Evolutionary conservation across 176 grass and related monocot species (phyloP).

Genomic region (Lolium rigidum): DNA sequence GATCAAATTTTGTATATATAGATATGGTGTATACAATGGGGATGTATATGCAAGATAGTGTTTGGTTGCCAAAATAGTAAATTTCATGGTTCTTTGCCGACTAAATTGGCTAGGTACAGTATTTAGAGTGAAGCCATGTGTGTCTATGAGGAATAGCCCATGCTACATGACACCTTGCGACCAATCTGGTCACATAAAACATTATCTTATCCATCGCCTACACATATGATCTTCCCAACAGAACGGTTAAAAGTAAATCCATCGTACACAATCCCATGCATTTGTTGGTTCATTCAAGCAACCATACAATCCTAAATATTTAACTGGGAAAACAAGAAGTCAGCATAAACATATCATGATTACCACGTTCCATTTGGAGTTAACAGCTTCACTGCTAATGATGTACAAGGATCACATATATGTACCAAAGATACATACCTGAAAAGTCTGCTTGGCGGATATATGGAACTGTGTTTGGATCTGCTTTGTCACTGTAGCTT

Average conservation of each 20-base stretch:
- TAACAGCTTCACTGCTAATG: neutral
- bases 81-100: neutral
- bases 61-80: slow-evolving; percentile 5
- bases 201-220: slow-evolving; percentile 24
- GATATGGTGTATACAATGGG: neutral
- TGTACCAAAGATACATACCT: slow-evolving; percentile 56
- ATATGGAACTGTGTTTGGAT: slow-evolving; percentile 90
- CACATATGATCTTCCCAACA: neutral
- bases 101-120: slow-evolving; percentile 4
- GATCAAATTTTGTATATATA: neutral
- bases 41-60: slow-evolving; percentile 1
- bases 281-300: too few species aligned
- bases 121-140: neutral
- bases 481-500: slow-evolving; percentile 78
- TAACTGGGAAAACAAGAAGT: too few species aligned
- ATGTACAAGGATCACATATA: slow-evolving; percentile 15
- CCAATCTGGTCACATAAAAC: neutral
- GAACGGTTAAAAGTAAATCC: slow-evolving; percentile 3
- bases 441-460: slow-evolving; percentile 74
- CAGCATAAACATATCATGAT: too few species aligned
- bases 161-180: slow-evolving; percentile 2
- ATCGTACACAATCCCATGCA: too few species aligned
- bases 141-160: neutral
- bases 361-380: too few species aligned
- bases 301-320: too few species aligned